phyloP scores from a whole-genome alignment of 805 yeast species.

The Sugiyamaella mastotermitis region DNA sequence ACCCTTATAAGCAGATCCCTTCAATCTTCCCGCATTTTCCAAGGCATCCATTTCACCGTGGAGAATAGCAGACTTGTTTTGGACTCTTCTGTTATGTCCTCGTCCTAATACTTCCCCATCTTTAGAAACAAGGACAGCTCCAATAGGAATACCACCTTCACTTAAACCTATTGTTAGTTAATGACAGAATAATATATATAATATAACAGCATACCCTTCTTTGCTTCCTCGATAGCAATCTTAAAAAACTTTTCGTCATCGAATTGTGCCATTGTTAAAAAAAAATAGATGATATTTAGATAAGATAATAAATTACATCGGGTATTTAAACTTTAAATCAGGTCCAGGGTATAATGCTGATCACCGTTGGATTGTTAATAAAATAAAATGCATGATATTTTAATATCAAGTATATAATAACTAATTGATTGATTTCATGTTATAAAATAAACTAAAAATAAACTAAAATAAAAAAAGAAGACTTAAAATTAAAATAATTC shows the following conservation, averaged over 20 bases:
- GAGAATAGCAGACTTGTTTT: slow-evolving; percentile 72
- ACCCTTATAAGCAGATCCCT: slow-evolving; percentile 69
- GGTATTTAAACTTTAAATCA: too few relatives aligned
- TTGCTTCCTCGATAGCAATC: slow-evolving; percentile 31
- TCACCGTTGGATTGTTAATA: too few relatives aligned
- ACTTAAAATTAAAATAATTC: slow-evolving; percentile 19
- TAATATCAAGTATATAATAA: not conserved
- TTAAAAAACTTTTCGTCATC: slow-evolving; percentile 24
- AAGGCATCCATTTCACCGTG: slow-evolving; percentile 91
- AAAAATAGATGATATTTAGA: too few relatives aligned
- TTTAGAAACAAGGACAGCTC: slow-evolving; percentile 65
- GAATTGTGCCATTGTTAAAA: too few relatives aligned
- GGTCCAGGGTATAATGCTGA: too few relatives aligned
- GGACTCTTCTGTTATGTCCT: slow-evolving; percentile 89
- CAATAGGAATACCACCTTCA: slow-evolving; percentile 92
- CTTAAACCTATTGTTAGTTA: slow-evolving; percentile 41
- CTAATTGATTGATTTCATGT: not conserved
- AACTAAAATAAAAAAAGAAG: not conserved
- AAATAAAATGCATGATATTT: not conserved
- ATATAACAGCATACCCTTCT: slow-evolving; percentile 19
- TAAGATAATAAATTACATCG: too few relatives aligned
- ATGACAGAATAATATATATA: not conserved
- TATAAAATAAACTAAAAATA: not conserved
- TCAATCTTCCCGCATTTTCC: slow-evolving; percentile 85
- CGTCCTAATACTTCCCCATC: slow-evolving; percentile 79